Percentiles rank a stretch among this genome's conserved stretches.
phyloP scores from a whole-genome alignment of 164 flowering plant species.

The grape (Vitis vinifera) region DNA sequence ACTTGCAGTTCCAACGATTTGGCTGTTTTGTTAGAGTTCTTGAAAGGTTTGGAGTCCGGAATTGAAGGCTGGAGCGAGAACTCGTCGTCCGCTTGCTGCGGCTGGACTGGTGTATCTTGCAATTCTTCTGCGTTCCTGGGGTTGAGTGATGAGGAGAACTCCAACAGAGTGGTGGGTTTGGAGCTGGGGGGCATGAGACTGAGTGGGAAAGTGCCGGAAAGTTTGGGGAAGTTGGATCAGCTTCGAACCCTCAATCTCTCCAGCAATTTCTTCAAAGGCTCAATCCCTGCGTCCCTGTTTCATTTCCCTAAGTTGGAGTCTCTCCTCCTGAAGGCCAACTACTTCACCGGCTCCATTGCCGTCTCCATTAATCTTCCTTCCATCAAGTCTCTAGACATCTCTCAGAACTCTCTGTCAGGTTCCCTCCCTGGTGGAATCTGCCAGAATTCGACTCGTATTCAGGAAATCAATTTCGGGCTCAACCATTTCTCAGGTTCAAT shows the following conservation, averaged over 20 bases:
- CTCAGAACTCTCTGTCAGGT: constrained; percentile 37
- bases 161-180: constrained; percentile 31
- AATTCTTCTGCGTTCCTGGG: constrained; percentile 22
- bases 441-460: constrained; percentile 27
- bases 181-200: constrained; percentile 26
- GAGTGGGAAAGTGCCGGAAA: constrained; percentile 25
- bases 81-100: constrained; percentile 41
- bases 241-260: constrained; percentile 45
- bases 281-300: constrained; percentile 29
- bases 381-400: constrained; percentile 28
- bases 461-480: constrained; percentile 22
- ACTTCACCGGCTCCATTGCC: constrained; percentile 36
- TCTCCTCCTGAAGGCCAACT: constrained; percentile 41
- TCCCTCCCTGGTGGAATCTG: constrained; percentile 35
- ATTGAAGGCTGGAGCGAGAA: constrained; percentile 32
- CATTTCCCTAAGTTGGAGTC: constrained; percentile 25
- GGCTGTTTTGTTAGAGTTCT: constrained; percentile 37
- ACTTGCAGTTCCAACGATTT: constrained; percentile 40
- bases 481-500: constrained; percentile 42
- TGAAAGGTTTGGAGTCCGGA: constrained; percentile 20
- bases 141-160: constrained; percentile 15
- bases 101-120: constrained; percentile 48
- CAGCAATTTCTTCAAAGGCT: constrained; percentile 26
- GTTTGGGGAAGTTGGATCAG: constrained; percentile 32
- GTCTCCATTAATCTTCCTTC: constrained; percentile 29